phyloP scores from a whole-genome alignment of 169 alveolate species.

The Eimeria zaria region DNA sequence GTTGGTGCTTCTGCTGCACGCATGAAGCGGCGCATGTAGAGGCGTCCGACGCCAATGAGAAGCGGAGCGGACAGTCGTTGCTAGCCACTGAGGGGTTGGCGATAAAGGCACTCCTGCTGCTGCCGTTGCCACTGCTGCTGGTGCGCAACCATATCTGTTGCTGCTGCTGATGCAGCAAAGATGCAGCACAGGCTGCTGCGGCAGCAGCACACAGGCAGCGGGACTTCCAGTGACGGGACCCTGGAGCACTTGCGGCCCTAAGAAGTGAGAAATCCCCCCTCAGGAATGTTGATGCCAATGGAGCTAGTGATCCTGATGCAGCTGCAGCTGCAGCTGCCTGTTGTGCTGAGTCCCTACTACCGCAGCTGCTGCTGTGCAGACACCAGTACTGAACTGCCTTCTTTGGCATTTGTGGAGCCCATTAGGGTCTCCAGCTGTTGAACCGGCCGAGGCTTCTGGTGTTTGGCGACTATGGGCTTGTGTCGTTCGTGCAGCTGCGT shows the following conservation, averaged over 20 bases:
- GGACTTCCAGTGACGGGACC: neutral
- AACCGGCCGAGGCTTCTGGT: neutral
- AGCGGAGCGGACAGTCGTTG: neutral
- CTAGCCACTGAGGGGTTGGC: neutral
- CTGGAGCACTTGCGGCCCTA: neutral
- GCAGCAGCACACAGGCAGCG: constrained; percentile 51
- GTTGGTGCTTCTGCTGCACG: constrained; percentile 38
- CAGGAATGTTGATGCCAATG: neutral
- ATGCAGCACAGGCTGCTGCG: constrained; percentile 54
- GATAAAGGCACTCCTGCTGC: constrained; percentile 14
- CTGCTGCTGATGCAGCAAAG: constrained; percentile 60
- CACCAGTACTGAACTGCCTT: neutral
- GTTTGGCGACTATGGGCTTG: neutral
- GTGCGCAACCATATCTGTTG: constrained; percentile 41
- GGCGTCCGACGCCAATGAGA: neutral
- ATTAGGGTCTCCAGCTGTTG: neutral
- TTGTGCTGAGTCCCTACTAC: neutral
- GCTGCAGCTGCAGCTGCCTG: constrained; percentile 20
- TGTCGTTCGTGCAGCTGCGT: neutral
- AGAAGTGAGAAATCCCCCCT: neutral
- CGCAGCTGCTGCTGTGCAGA: constrained; percentile 45
- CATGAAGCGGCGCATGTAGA: neutral
- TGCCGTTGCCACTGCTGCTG: neutral
- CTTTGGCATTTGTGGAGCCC: constrained; percentile 38
- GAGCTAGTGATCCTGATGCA: neutral